Percentiles rank a stretch among this genome's conserved stretches.
These are phyloP conservation scores for Emericellopsis cladophorae DNA, from an alignment of 2,329 filamentous ascomycete species.

Conservation along the genomic window DNA sequence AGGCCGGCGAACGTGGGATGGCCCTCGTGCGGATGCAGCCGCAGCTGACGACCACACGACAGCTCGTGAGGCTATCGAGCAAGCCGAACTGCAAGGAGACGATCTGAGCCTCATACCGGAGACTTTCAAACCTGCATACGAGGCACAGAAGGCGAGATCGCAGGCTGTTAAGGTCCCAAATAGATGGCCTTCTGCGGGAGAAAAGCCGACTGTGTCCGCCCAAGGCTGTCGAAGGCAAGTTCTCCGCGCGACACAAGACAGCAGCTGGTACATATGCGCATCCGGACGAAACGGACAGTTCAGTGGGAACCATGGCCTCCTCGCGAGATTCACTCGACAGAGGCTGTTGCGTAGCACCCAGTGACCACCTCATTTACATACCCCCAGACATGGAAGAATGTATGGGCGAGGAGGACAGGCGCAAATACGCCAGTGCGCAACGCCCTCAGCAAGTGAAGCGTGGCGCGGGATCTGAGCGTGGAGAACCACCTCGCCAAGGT, in stretches of 20 bases:
- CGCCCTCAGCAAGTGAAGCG: slow-evolving; percentile 11
- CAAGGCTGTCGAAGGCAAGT: slow-evolving; percentile 63
- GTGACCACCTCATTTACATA: not conserved
- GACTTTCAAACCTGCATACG: slow-evolving; percentile 56
- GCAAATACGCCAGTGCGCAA: slow-evolving; percentile 61
- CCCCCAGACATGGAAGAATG: slow-evolving; percentile 48
- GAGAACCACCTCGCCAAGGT: too few relatives aligned
- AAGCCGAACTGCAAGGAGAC: slow-evolving; percentile 66
- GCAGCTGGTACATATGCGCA: slow-evolving; percentile 59
- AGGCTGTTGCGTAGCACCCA: slow-evolving; percentile 16
- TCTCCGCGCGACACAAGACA: slow-evolving; percentile 57
- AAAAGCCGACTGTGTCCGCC: slow-evolving; percentile 58
- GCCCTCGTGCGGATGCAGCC: slow-evolving; percentile 79
- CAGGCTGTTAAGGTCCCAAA: slow-evolving; percentile 4
- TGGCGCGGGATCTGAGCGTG: too few relatives aligned
- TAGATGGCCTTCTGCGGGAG: slow-evolving; percentile 25
- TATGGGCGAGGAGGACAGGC: slow-evolving; percentile 66
- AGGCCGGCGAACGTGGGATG: slow-evolving; percentile 90
- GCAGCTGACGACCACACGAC: slow-evolving; percentile 65
- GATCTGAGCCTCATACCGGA: slow-evolving; percentile 84
- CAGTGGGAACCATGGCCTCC: slow-evolving; percentile 15
- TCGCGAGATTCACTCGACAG: slow-evolving; percentile 10
- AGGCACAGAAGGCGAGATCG: slow-evolving; percentile 27
- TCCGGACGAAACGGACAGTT: slow-evolving; percentile 41
- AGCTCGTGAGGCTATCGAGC: slow-evolving; percentile 71